Base-by-base conservation (phyloP, 352 stramenopile genomes). In the Pythium vanterpoolii region DNA sequence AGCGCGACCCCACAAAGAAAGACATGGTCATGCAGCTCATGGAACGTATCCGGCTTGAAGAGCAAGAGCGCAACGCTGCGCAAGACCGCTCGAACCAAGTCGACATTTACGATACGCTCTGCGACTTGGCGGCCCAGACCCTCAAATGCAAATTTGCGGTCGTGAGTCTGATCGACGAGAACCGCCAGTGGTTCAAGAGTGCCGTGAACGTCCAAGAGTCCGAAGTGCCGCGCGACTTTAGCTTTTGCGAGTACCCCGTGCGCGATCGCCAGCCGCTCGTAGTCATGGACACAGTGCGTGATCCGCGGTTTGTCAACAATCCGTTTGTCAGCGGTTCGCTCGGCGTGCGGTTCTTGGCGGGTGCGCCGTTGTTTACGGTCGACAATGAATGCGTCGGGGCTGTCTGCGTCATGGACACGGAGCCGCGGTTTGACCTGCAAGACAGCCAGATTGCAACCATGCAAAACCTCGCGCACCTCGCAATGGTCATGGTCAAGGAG, bases 111-210 rank as follows among this genome's bases (percentile, higher is more conserved):
- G 84, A 94, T 59, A 88, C 82, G 39, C 64, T 94, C 9, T 92
- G 82, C 45, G 82, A 92, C 42, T 60, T 94, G 34, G 84, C 84
- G 4, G 81, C 82, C 5, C 80, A 92, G 67, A 84, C 83, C 10
- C 64, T 94, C 40, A 62, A 74, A 11, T 92, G 82, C 65, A 90
- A 89, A 52, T 92, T 86, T 54, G 84, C 84, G 8, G 82, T 89
- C 16, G 84, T 94, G 43, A 90, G 79, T 54, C 69, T 98, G 18
- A 78, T 98, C 23, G 95, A 98, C 76, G 77, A 97, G 56, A 94
- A 97, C 50, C 83, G 93, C 19, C 92, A 98, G 73, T 98, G 94
- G 92, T 98, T 98, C 71, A 95, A 97, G 72, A 96, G 83, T 54
- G 74, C 86, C 21, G 75, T 91, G 27, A 87, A 90, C 51, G 79